Base-by-base conservation (phyloP, 495 filamentous ascomycete species). In the Penicillium crystallinum region DNA sequence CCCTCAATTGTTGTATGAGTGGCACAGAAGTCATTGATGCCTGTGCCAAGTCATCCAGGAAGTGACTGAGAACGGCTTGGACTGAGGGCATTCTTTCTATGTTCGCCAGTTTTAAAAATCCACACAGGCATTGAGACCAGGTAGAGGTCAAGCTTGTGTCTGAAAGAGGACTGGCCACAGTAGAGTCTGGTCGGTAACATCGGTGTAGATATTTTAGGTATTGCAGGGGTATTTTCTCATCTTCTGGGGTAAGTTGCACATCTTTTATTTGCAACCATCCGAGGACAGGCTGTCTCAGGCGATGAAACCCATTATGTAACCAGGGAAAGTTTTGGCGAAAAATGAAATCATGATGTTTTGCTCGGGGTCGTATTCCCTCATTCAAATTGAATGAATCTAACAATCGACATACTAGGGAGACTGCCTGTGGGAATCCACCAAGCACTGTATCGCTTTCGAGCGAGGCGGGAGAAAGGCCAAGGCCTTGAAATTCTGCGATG, bases 241-340 rank as follows among this genome's bases (percentile, higher is more conserved):
- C 67, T 14, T 23, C 37, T 17, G 59, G 39, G n/a, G 52, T 51
- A 6, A 47, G 21, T 21, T 57, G 53, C 15, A 52, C 19, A 15
- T 49, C 52, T 15, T 38, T 17, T 11, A 18, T 56, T 33, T 59
- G 62, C 22, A 74, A 29, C 65, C 66, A 70, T 36, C 25, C 53
- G n/a, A 66, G 39, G 18, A 64, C 42, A 19, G 65, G 50, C 19
- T 54, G 67, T 61, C 72, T 66, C 10, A 74, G 52, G 6, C 71
- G 68, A 46, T 66, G 62, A 51, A 68, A 68, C n/a, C 61, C 60
- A 54, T 74, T 72, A 14, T 69, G 36, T 5, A 65, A 39, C 66
- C 68, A 71, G 14, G 67, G 57, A 25, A 65, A 54, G 42, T 70
- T 69, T 33, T 71, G 69, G 27, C 65, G 66, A 36, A 64, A 44